Base-by-base conservation (phyloP, 2,329 filamentous ascomycete species). In the Cyclaneusma minus region DNA sequence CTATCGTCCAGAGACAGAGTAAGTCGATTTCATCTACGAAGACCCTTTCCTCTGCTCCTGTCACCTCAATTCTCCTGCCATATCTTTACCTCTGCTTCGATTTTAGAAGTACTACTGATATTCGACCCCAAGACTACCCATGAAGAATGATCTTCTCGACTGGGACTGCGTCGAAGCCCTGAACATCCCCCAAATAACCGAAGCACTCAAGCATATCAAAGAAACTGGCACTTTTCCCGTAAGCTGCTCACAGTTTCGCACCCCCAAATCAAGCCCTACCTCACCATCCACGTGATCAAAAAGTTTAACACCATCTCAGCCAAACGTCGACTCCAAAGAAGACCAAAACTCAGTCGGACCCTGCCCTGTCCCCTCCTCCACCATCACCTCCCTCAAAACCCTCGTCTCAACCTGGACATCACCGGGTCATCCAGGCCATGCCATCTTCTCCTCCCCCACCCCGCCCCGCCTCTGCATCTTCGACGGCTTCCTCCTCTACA, bases 101-200 rank as follows among this genome's bases (percentile, higher is more conserved):
- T 13, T 13, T 23, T 13, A 10, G 7, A 12, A 10, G 10, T 23
- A 23, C 7, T 20, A 7, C 11, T 11, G 18, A 20, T 11, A 20
- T 11, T 20, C 11, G 12, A 14, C 10, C 13, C 11, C 14, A 22
- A 71, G 68, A 31, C 51, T 74, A 3, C 68, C 69, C 4, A 51
- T 47, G 11, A 68, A 56, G 36, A 43, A 72, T 32, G 69, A 64
- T 9, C 56, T 93, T 8, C 60, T 78, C 36, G 85, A 98, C 55
- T 95, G 89, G 87, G 89, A 98, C 51, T 93, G 85, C 41, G 60
- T 81, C 10, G 78, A 75, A 36, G 65, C 85, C 6, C 58, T 98
- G 29, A 68, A 85, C 37, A 62, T 93, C 15, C 57, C 65, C 1
- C 64, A 64, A 27, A 73, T 95, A 47, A 58, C 65, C 10, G 52